phyloP scores from a whole-genome alignment of 2,329 filamentous ascomycete genomes.

The Fonsecaea erecta region DNA sequence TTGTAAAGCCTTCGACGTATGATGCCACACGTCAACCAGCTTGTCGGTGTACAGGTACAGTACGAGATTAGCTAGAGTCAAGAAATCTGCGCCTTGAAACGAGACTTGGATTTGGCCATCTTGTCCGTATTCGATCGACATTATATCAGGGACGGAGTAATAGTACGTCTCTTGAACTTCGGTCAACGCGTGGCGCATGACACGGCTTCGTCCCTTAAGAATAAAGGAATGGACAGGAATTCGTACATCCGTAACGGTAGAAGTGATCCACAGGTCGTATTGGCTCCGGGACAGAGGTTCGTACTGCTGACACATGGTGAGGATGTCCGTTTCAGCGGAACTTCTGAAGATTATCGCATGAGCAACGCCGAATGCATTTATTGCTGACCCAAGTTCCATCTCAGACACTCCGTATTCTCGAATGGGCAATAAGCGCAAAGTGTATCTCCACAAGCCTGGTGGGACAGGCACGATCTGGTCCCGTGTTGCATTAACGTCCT shows the following conservation, averaged over 20 bases:
- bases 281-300: conserved; percentile 36
- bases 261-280: conserved; percentile 52
- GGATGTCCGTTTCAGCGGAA: conserved; percentile 51
- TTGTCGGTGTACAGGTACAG: conserved; percentile 81
- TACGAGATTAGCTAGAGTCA: conserved; percentile 78
- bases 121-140: conserved; percentile 60
- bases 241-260: conserved; percentile 67
- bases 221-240: conserved; percentile 86
- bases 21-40: conserved; percentile 85
- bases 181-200: conserved; percentile 67
- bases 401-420: conserved; percentile 59
- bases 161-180: conserved; percentile 61
- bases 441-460: conserved; percentile 74
- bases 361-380: conserved; percentile 42
- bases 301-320: conserved; percentile 38
- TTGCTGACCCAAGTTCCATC: conserved; percentile 46
- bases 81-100: conserved; percentile 73
- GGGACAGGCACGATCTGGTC: conserved; percentile 69
- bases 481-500: conserved; percentile 80
- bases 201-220: conserved; percentile 71
- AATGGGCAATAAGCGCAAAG: conserved; percentile 72
- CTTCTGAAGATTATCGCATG: conserved; percentile 50
- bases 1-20: conserved; percentile 67
- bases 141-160: conserved; percentile 63
- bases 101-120: conserved; percentile 63